Conservation (phyloP, 1,139 yeast species). For the Meyerozyma elateridarum region DNA sequence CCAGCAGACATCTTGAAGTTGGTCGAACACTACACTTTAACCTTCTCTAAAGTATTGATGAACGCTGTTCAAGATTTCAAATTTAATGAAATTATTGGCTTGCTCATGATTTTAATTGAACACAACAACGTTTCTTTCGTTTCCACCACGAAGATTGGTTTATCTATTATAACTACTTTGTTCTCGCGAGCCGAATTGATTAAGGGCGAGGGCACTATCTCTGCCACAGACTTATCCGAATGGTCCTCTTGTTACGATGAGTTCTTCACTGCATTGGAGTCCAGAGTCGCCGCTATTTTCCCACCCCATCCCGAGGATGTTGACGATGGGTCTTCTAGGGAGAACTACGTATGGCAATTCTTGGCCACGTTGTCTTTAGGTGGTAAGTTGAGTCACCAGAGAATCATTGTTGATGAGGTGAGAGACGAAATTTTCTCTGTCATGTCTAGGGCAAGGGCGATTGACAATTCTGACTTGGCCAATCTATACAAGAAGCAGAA, state of each 20-base stretch:
- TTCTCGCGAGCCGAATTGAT: slow-evolving; percentile 90
- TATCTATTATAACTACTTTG: slow-evolving; percentile 80
- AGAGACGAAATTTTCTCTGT: slow-evolving; percentile 91
- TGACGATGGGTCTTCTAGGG: slow-evolving; percentile 62
- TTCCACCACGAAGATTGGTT: slow-evolving; percentile 80
- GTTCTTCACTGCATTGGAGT: slow-evolving; percentile 74
- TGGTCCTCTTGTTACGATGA: slow-evolving; percentile 86
- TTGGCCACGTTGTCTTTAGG: slow-evolving; percentile 91
- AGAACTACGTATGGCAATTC: slow-evolving; percentile 89
- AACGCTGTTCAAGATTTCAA: slow-evolving; percentile 80
- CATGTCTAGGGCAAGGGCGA: slow-evolving; percentile 74
- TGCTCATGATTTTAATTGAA: slow-evolving; percentile 67
- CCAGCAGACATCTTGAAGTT: slow-evolving; percentile 57
- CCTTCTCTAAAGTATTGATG: slow-evolving; percentile 82
- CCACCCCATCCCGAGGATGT: slow-evolving; percentile 59
- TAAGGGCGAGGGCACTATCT: slow-evolving; percentile 69
- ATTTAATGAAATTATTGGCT: slow-evolving; percentile 78
- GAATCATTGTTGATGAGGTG: slow-evolving; percentile 91
- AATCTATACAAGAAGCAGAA: slow-evolving; percentile 56
- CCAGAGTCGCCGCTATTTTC: slow-evolving; percentile 73
- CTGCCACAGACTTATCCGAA: slow-evolving; percentile 56
- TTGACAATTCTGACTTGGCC: slow-evolving; percentile 50
- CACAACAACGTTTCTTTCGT: slow-evolving; percentile 70
- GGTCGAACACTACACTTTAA: slow-evolving; percentile 75
- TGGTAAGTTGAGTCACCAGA: slow-evolving; percentile 89